These are phyloP conservation scores for Babjeviella inositovora DNA, from an alignment of 805 yeast species.

Conservation along the genomic window DNA sequence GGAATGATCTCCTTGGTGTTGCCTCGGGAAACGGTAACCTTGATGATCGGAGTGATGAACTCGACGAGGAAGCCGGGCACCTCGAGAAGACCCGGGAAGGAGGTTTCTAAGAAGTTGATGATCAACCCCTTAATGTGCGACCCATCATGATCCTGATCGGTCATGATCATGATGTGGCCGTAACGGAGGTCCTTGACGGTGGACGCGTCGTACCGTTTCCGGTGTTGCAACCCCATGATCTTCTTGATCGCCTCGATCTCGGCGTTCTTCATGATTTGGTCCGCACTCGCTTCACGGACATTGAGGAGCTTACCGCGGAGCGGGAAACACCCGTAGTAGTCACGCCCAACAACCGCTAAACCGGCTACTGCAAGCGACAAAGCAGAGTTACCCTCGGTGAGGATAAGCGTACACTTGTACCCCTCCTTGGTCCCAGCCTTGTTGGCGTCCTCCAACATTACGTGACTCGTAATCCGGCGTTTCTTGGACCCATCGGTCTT, in stretches of 20 bases:
- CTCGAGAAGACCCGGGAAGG: slow-evolving; percentile 85
- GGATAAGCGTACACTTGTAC: slow-evolving; percentile 75
- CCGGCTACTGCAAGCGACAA: slow-evolving; percentile 86
- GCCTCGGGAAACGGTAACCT: slow-evolving; percentile 63
- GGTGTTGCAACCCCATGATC: slow-evolving; percentile 91
- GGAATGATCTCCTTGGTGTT: slow-evolving; percentile 40
- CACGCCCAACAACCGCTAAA: slow-evolving; percentile 87
- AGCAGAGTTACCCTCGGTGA: slow-evolving; percentile 98
- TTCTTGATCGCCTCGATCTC: slow-evolving; percentile 93
- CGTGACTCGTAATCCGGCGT: slow-evolving; percentile 73
- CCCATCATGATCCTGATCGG: slow-evolving; percentile 99
- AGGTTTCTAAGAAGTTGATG: slow-evolving; percentile 82
- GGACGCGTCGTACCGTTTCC: slow-evolving; percentile 49
- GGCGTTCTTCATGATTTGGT: slow-evolving; percentile 81
- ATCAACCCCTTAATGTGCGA: slow-evolving; percentile 93
- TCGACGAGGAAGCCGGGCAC: slow-evolving; percentile 88
- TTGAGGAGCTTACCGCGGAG: slow-evolving; percentile 88
- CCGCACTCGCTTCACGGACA: slow-evolving; percentile 95
- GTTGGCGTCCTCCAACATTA: slow-evolving; percentile 89
- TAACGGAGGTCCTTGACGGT: slow-evolving; percentile 67
- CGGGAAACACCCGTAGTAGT: slow-evolving; percentile 90
- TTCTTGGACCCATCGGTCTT: slow-evolving; percentile 82
- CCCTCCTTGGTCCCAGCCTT: slow-evolving; percentile 93
- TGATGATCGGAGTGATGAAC: slow-evolving; percentile 92
- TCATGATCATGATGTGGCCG: slow-evolving; percentile 97